These are phyloP conservation scores for Silene latifolia DNA, from an alignment of 148 eudicot species.

Conservation along the genomic window DNA sequence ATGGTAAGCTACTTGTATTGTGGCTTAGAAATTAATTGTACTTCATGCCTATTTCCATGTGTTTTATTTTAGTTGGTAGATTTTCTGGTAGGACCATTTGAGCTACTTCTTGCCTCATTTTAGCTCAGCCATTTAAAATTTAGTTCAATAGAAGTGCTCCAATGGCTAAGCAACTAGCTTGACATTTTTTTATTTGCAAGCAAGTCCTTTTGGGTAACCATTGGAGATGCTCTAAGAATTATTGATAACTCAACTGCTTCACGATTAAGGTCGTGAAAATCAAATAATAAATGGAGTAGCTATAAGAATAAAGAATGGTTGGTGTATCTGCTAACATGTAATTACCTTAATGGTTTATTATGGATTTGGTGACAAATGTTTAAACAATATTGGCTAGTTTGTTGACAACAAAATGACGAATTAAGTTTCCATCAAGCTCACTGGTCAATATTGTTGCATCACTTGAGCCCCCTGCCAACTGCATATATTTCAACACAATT, in stretches of 20 bases:
- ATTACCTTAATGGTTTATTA: not conserved
- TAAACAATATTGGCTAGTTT: not conserved
- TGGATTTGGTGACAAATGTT: slow-evolving; percentile 19
- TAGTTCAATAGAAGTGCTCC: too few relatives aligned
- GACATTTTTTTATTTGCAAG: too few relatives aligned
- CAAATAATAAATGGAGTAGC: not conserved
- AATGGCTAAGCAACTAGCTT: too few relatives aligned
- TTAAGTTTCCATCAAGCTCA: not conserved
- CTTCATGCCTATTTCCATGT: too few relatives aligned
- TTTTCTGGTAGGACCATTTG: too few relatives aligned
- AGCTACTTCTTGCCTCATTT: too few relatives aligned
- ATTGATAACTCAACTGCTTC: slow-evolving; percentile 3
- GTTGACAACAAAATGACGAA: not conserved
- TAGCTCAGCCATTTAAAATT: too few relatives aligned
- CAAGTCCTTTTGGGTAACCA: too few relatives aligned
- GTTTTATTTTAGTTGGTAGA: too few relatives aligned
- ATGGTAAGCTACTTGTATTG: too few relatives aligned
- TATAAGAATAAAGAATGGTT: not conserved
- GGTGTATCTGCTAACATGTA: not conserved
- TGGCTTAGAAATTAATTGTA: too few relatives aligned
- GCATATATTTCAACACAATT: not conserved
- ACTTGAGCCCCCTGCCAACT: not conserved
- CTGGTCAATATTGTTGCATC: slow-evolving; percentile 1
- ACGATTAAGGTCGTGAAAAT: not conserved
- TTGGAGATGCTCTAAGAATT: too few relatives aligned